Evolutionary conservation across 495 filamentous ascomycete genomes (phyloP), one percentile per base, ranked within the genome.

Genomic region (Tuber aestivum): DNA sequence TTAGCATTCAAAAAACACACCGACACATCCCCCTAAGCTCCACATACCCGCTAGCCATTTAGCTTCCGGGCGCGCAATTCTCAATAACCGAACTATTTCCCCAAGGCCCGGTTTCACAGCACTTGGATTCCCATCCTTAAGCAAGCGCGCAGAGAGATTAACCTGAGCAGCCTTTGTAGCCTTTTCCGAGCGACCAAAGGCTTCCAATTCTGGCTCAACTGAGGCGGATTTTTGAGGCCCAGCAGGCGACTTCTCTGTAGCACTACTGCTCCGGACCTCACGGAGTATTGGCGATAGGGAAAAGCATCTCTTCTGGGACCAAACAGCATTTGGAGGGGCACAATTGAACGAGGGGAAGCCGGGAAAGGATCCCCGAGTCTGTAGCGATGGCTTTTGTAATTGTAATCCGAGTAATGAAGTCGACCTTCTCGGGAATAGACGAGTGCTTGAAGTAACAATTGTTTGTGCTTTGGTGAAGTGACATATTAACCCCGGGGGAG

Each of bases 81-180:
- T 92, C 82, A 99, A 86, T 75, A 99, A 87, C 71, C 95, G 89
- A 90, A 92, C 92, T 72, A 97, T 90, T 84, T 97, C 95, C 18
- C 84, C 85, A 65, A 91, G 87, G 16, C 92, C 91, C 23, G 88
- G 85, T 18, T 91, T 88, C 80, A 90, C 90, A 69, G 88, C 88
- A 41, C 85, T 84, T 35, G 87, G 85, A 72, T 90, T 87, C 1
- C 92, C 91, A 69, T 96, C 93, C 82, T 94, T 97, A 45, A 90
- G 91, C 50, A 99, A 86, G 69, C 90, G 92, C 41, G 95, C 96
- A 70, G 91, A 90, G 78, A 98, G 87, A 83, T 99, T 97, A 69
- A 98, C 86, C 79, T 97, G 90, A 6, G 94, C 90, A n/a, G 94
- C 95, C 82, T 94, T 91, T 6, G 89, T 88, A 48, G 94, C 95